Base-by-base conservation (phyloP, 2,329 filamentous ascomycete species). In the Clarireedia sp. region DNA sequence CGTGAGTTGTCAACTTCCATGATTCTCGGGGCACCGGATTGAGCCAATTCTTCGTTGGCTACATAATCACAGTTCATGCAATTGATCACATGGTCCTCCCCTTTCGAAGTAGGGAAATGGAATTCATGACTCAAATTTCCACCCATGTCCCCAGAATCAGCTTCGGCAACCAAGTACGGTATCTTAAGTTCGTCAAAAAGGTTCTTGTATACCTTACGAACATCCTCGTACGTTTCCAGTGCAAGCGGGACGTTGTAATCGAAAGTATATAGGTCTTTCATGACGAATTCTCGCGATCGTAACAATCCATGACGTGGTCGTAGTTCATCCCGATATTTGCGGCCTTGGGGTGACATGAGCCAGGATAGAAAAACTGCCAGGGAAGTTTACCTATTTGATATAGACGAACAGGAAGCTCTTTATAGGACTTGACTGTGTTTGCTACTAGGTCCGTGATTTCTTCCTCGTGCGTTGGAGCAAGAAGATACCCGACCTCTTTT, bases 241-340 rank as follows among this genome's bases (percentile, higher is more conserved):
- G 92, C 92, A n/a, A 80, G 74, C 24, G 80, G 72, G 0, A 76
- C 69, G 3, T 78, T 85, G 37, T 78, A 73, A 67, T 99, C 94
- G 67, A 99, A 99, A 0, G 91, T 96, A 69, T 99, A 99, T 1
- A 99, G 79, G 70, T 99, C 94, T 71, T 99, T 99, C 94, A 99
- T 99, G 63, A 90, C 73, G 65, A 99, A 99, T 67, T 99, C 94
- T 59, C 90, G 84, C 0, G 89, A 87, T 9, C 94, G 84, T 8
- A 99, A 75, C 2, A 99, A 76, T 12, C 94, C 94, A 64, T 95
- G 89, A 33, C 94, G 82, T 19, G 94, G 94, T 24, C 94, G 81
- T 55, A 86, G 80, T 71, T 99, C 94, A 72, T 99, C 94, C 48
- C 94, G 83, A 67, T 97, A 99, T 71, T 99, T 99, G 47, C 92